Evolutionary conservation across 2,329 filamentous ascomycete genomes (phyloP).

Genomic region (Verruconis gallopava): DNA sequence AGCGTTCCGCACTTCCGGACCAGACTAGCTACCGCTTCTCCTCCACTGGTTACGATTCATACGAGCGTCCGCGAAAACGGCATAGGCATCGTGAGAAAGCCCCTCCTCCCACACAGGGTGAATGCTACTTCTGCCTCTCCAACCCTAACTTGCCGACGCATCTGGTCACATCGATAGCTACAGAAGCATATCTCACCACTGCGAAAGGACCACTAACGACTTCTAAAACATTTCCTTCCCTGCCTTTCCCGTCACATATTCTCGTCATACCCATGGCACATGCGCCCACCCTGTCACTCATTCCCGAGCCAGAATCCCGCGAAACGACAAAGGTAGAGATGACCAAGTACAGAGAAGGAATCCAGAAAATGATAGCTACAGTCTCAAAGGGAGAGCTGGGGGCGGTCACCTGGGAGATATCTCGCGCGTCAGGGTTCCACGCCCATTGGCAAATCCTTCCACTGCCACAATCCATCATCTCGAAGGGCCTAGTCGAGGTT

Average conservation of each 20-base stretch:
- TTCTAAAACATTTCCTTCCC: conserved; percentile 53
- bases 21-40: conserved; percentile 23
- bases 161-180: conserved; percentile 79
- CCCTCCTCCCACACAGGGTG: conserved; percentile 42
- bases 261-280: conserved; percentile 85
- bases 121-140: conserved; percentile 92
- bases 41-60: conserved; percentile 16
- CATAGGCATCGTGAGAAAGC: conserved; percentile 26
- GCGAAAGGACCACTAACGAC: conserved; percentile 81
- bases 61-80: conserved; percentile 28
- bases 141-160: conserved; percentile 75
- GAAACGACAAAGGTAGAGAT: conserved; percentile 63
- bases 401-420: conserved; percentile 86
- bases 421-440: conserved; percentile 67
- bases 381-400: conserved; percentile 49
- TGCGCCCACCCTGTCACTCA: conserved; percentile 57
- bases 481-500: conserved; percentile 65
- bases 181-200: conserved; percentile 77
- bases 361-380: conserved; percentile 63
- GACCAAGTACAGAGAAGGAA: conserved; percentile 60
- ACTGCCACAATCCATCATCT: conserved; percentile 53
- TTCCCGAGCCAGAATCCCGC: conserved; percentile 45
- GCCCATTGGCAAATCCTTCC: conserved; percentile 90
- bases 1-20: conserved; percentile 36
- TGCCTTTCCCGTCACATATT: conserved; percentile 72